Conservation (phyloP, 306 rosid genomes). For the Dalbergia cultrata region DNA sequence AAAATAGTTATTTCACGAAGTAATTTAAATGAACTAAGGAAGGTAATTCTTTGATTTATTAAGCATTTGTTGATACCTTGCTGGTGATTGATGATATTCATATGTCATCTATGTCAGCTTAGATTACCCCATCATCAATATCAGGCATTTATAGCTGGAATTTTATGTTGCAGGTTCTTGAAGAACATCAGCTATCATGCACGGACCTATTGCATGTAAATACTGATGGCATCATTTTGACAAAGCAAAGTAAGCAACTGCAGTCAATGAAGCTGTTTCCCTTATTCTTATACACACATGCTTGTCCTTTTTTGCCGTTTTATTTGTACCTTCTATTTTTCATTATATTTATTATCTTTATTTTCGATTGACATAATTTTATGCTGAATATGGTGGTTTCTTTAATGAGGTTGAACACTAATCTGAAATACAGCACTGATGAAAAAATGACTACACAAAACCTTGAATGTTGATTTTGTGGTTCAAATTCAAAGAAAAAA, state of each 20-base stretch:
- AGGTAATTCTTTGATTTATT: slow-evolving; percentile 56
- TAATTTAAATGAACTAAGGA: slow-evolving; percentile 82
- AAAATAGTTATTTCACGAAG: slow-evolving; percentile 85
- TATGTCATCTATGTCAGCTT: not conserved
- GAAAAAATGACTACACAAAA: not conserved
- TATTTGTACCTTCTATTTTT: slow-evolving; percentile 10
- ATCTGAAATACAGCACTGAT: not conserved
- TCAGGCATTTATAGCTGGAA: slow-evolving; percentile 38
- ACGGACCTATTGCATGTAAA: slow-evolving; percentile 70
- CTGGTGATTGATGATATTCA: slow-evolving; percentile 1
- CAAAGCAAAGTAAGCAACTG: slow-evolving; percentile 76
- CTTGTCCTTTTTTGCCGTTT: slow-evolving; percentile 38
- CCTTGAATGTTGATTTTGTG: not conserved
- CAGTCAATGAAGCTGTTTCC: slow-evolving; percentile 16
- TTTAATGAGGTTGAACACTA: not conserved
- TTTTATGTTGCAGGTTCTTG: slow-evolving; percentile 78
- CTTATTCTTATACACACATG: slow-evolving; percentile 13
- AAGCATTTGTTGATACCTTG: slow-evolving; percentile 16
- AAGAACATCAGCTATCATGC: slow-evolving; percentile 85
- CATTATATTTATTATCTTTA: slow-evolving; percentile 6
- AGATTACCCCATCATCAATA: slow-evolving; percentile 24
- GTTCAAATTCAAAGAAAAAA: not conserved
- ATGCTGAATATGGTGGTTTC: slow-evolving; percentile 1
- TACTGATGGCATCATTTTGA: slow-evolving; percentile 78
- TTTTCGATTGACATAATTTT: not conserved